Evolutionary conservation across 2,329 filamentous ascomycete genomes (phyloP).

Genomic region (Apiospora kogelbergensis): DNA sequence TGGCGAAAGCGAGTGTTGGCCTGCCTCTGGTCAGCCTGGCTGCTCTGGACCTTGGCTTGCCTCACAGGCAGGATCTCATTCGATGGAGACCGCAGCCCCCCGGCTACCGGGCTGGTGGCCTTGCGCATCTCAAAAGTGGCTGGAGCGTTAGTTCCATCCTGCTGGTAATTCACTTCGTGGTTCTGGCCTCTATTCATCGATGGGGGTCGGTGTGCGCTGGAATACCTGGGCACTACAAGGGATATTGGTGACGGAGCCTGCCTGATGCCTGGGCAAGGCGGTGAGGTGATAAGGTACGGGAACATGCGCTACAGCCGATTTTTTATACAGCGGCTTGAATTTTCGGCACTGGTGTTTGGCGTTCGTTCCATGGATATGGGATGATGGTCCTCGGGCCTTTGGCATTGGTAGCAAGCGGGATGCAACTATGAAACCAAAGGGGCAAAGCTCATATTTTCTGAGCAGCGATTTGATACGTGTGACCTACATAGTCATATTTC

Average conservation of each 20-base stretch:
- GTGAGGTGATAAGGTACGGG: not conserved
- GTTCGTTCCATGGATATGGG: not conserved
- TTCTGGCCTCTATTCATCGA: not conserved
- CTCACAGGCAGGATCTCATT: slow-evolving; percentile 17
- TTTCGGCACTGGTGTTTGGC: not conserved
- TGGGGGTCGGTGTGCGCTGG: not conserved
- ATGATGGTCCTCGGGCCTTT: not conserved
- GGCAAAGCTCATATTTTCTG: too few relatives aligned
- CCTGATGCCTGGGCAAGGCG: not conserved
- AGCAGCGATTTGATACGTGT: too few relatives aligned
- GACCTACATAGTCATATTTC: too few relatives aligned
- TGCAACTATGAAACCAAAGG: too few relatives aligned
- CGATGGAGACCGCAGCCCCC: not conserved
- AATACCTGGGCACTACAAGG: not conserved
- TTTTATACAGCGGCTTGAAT: not conserved
- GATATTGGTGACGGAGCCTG: not conserved
- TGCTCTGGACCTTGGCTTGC: slow-evolving; percentile 60
- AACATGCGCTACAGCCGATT: too few relatives aligned
- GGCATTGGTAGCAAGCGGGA: too few relatives aligned
- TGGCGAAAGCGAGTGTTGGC: slow-evolving; percentile 61
- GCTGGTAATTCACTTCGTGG: not conserved
- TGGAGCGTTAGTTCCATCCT: slow-evolving; percentile 1
- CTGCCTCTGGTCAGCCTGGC: slow-evolving; percentile 70
- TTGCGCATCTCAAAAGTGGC: not conserved
- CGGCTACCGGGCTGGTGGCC: not conserved